Evolutionary conservation across 306 rosid genomes (phyloP).

Genomic region (Prosopis cineraria): DNA sequence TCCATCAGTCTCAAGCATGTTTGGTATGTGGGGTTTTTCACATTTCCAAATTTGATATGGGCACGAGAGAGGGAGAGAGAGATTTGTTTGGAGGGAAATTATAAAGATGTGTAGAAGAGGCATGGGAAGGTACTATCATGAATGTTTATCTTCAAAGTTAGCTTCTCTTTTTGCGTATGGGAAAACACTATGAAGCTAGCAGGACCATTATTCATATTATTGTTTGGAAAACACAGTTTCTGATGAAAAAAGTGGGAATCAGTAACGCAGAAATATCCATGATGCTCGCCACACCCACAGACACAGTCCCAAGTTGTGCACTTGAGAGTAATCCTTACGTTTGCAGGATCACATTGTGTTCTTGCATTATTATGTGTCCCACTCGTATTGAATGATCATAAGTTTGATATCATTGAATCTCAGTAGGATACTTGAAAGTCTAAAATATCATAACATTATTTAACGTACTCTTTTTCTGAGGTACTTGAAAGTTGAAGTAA

Average conservation of each 20-base stretch:
- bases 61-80: too few species aligned
- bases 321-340: neutral
- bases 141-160: constrained; percentile 35
- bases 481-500: neutral
- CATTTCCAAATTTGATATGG: constrained; percentile 25
- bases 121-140: constrained; percentile 1
- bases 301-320: neutral
- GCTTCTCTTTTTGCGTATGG: constrained; percentile 27
- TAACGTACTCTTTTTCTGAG: too few species aligned
- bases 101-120: too few species aligned
- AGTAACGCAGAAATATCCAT: constrained; percentile 20
- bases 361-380: constrained; percentile 21
- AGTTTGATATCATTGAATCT: neutral
- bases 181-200: constrained; percentile 13
- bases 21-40: constrained; percentile 23
- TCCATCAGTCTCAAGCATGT: neutral
- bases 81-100: too few species aligned
- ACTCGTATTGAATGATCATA: neutral
- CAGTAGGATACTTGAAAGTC: neutral
- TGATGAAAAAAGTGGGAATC: constrained; percentile 40
- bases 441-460: neutral
- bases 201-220: neutral
- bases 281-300: constrained; percentile 1
- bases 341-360: neutral
- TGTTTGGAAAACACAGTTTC: constrained; percentile 25